These are phyloP conservation scores for Metschnikowia chrysomelidarum DNA, from an alignment of 805 yeast genomes.

Conservation along the genomic window DNA sequence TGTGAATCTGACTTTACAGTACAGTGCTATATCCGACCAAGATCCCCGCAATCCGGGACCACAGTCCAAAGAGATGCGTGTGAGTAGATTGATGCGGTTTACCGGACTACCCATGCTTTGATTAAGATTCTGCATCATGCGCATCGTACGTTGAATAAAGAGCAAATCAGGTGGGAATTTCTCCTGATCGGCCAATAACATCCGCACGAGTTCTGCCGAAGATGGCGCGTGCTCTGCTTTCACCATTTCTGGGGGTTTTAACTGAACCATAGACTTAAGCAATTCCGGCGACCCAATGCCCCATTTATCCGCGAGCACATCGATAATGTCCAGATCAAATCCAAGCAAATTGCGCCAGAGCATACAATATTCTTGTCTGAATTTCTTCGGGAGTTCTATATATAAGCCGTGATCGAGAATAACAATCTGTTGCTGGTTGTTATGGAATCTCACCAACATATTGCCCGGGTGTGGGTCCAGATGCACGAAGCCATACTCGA, in stretches of 20 bases:
- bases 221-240: constrained; percentile 39
- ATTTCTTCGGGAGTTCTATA: constrained; percentile 48
- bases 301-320: constrained; percentile 55
- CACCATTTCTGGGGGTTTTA: constrained; percentile 38
- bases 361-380: constrained; percentile 54
- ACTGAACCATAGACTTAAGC: constrained; percentile 54
- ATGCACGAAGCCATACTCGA: constrained; percentile 66
- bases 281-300: constrained; percentile 66
- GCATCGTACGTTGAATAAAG: constrained; percentile 67
- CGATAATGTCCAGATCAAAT: constrained; percentile 47
- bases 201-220: constrained; percentile 38
- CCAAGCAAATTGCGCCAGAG: constrained; percentile 65
- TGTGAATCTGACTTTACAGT: constrained; percentile 22
- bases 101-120: constrained; percentile 67
- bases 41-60: not conserved
- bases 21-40: constrained; percentile 6
- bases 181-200: constrained; percentile 58
- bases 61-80: constrained; percentile 48
- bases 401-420: constrained; percentile 76
- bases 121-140: constrained; percentile 72
- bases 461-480: constrained; percentile 86
- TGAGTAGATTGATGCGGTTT: constrained; percentile 65
- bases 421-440: constrained; percentile 54
- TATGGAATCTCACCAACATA: constrained; percentile 49
- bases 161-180: constrained; percentile 65